A percentile compares a stretch with the other conserved stretches of the same genome.
Evolutionary conservation across 306 rosid species (phyloP).

Genomic region (Ormosia emarginata): DNA sequence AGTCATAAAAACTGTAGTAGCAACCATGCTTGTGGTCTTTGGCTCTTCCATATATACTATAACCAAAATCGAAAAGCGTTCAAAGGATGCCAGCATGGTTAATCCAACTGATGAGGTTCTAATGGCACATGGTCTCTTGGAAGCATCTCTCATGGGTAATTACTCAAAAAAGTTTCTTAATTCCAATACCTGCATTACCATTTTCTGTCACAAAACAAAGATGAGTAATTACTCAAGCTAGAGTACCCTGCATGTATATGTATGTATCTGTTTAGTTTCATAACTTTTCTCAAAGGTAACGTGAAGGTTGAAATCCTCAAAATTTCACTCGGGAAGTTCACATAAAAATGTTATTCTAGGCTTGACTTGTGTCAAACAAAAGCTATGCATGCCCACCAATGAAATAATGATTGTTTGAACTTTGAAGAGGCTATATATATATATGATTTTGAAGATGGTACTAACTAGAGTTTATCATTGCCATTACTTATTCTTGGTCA

Average conservation of each 20-base stretch:
- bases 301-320: not conserved
- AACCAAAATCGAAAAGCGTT: slow-evolving; percentile 34
- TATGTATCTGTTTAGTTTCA: not conserved
- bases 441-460: not conserved
- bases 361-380: not conserved
- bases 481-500: not conserved
- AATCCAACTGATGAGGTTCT: slow-evolving; percentile 67
- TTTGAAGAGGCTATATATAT: not conserved
- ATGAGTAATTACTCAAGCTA: not conserved
- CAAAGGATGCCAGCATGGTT: slow-evolving; percentile 35
- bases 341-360: not conserved
- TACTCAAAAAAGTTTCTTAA: not conserved
- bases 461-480: not conserved
- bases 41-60: slow-evolving; percentile 39
- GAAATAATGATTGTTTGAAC: not conserved
- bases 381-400: not conserved
- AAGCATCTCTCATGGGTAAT: slow-evolving; percentile 63
- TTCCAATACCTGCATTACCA: not conserved
- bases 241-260: not conserved
- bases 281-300: not conserved
- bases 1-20: slow-evolving; percentile 56
- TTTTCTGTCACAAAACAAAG: not conserved
- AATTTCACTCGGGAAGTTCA: not conserved
- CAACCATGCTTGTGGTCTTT: slow-evolving; percentile 48
- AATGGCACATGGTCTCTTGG: slow-evolving; percentile 39